Base-by-base conservation (phyloP, 2,329 filamentous ascomycete genomes). In the Botryotinia calthae region DNA sequence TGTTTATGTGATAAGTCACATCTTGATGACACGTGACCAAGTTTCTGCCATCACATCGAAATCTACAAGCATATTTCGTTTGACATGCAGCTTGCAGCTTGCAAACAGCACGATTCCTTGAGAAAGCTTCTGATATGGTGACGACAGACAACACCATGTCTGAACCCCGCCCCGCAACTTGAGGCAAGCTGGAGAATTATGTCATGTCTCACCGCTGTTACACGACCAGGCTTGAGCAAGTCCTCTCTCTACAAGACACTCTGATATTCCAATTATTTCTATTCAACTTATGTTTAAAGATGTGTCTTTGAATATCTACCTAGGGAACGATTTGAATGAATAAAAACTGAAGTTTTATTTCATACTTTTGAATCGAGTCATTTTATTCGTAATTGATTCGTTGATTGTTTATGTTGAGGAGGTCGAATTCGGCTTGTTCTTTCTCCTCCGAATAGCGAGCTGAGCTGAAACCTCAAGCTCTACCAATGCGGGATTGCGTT, bases 381-480 rank as follows among this genome's bases (percentile, higher is more conserved):
- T 12, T 51, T n/a, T n/a, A 5, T 51, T 51, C 10, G 46, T 4
- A 10, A 25, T 48, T 25, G 20, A 48, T 48, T 25, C 46, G 4
- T 48, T n/a, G 22, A n/a, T 51, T 51, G 25, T 51, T 51, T 51
- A 5, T 51, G 25, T 51, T 51, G 46, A 51, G 46, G 25, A n/a
- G 25, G 48, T n/a, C 48, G 48, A n/a, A n/a, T 51, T n/a, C 48
- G 48, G 48, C 14, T 25, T n/a, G 48, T 51, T 51, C n/a, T 51
- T 51, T 51, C 48, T 51, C 46, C 46, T 51, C 48, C 51, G 51
- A 54, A n/a, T 12, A n/a, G n/a, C 51, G 61, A 63, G 61, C 61
- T 44, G 61, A 25, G 20, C 31, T 61, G 58, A 64, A 66, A 37
- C 63, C 51, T 56, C n/a, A 56, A 56, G 51, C 51, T 56, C 51